These are phyloP conservation scores for Zopfia rhizophila DNA, from an alignment of 2,329 filamentous ascomycete species.

Conservation along the genomic window DNA sequence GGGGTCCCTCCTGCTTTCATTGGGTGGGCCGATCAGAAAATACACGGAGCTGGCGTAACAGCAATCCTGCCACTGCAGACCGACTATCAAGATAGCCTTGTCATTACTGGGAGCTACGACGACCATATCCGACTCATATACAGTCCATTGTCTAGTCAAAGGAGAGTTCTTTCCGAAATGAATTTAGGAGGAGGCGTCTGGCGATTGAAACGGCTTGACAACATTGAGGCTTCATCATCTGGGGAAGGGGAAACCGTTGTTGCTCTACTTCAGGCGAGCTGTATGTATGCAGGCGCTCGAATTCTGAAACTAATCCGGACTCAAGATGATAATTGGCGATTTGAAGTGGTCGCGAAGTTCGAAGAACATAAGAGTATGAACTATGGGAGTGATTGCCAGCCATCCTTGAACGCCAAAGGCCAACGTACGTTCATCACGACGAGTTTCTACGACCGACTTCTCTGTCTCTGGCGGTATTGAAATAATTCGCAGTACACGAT, in stretches of 20 bases:
- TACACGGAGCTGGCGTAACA: slow-evolving; percentile 86
- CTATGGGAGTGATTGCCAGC: slow-evolving; percentile 81
- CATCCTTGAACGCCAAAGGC: slow-evolving; percentile 38
- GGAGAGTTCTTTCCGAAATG: slow-evolving; percentile 68
- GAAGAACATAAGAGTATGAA: slow-evolving; percentile 95
- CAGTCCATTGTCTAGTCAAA: slow-evolving; percentile 50
- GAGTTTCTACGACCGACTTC: slow-evolving; percentile 78
- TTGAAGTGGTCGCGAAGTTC: slow-evolving; percentile 76
- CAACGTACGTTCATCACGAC: slow-evolving; percentile 69
- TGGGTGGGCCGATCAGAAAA: slow-evolving; percentile 65
- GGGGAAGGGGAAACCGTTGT: slow-evolving; percentile 17
- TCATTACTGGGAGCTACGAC: slow-evolving; percentile 93
- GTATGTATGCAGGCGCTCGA: slow-evolving; percentile 89
- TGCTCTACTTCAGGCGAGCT: slow-evolving; percentile 72
- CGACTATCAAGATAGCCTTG: slow-evolving; percentile 58
- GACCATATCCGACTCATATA: slow-evolving; percentile 78
- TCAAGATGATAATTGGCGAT: slow-evolving; percentile 61
- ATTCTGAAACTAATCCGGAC: slow-evolving; percentile 63
- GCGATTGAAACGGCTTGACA: slow-evolving; percentile 74
- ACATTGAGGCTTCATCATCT: slow-evolving; percentile 20
- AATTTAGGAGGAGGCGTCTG: slow-evolving; percentile 86
- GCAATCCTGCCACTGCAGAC: slow-evolving; percentile 78
- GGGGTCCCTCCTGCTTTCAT: no score
- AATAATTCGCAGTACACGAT: neutral
- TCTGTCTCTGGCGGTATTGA: slow-evolving; percentile 71